Conservation (phyloP, 768 basidiomycete genomes). For the Arthromyces matolae region DNA sequence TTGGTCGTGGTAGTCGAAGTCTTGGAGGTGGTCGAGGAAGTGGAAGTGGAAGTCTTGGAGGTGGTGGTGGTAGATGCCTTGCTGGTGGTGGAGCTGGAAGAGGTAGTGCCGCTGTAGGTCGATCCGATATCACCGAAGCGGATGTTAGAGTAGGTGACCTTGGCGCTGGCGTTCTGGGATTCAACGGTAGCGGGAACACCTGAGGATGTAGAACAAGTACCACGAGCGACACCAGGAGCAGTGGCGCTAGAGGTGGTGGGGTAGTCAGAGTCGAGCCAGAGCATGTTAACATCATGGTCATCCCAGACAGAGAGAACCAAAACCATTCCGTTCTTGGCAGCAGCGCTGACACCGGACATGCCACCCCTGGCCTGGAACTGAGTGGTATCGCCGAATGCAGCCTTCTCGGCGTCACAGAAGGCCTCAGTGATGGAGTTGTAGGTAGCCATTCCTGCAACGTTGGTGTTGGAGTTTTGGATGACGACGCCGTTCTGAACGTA, state of each 20-base stretch:
- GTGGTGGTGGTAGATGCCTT: neutral
- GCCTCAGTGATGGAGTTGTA: neutral
- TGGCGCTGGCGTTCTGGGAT: slow-evolving; percentile 12
- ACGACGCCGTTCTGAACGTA: too few species aligned
- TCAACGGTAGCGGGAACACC: slow-evolving; percentile 34
- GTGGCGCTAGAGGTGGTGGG: too few species aligned
- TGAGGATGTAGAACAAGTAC: slow-evolving; percentile 29
- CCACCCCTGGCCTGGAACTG: slow-evolving; percentile 40
- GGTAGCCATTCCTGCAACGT: slow-evolving; percentile 42
- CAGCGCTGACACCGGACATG: slow-evolving; percentile 27
- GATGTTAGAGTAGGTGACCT: too few species aligned
- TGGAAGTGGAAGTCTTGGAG: too few species aligned
- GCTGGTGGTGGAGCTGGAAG: neutral
- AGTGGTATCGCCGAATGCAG: slow-evolving; percentile 41
- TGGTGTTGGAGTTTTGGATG: slow-evolving; percentile 40
- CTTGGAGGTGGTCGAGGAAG: too few species aligned
- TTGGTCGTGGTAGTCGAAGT: too few species aligned
- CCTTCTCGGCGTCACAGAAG: slow-evolving; percentile 30
- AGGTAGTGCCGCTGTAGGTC: neutral
- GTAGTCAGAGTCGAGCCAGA: slow-evolving; percentile 23
- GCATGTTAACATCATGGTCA: slow-evolving; percentile 31
- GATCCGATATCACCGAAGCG: too few species aligned
- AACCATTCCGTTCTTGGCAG: slow-evolving; percentile 39
- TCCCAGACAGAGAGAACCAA: too few species aligned
- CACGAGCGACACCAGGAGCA: too few species aligned